Percentiles rank a stretch among this genome's conserved stretches.
These are phyloP conservation scores for Neurospora intermedia DNA, from an alignment of 495 filamentous ascomycete species.

Conservation along the genomic window DNA sequence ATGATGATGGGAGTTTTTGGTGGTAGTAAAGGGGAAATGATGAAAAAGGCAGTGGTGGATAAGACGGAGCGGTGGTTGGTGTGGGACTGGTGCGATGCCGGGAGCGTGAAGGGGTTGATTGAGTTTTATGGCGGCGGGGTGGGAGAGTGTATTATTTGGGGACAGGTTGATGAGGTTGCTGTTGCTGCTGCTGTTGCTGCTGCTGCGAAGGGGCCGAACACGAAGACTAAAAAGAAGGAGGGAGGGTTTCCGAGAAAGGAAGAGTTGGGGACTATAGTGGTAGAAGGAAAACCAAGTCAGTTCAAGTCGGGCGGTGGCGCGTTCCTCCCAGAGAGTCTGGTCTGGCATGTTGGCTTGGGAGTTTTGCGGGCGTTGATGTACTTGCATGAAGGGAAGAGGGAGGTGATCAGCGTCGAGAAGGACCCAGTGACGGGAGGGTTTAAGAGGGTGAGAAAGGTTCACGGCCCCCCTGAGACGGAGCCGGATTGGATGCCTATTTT, in stretches of 20 bases:
- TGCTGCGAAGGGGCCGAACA: too few relatives aligned
- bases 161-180: background rate
- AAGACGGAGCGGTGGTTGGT: slow-evolving; percentile 12
- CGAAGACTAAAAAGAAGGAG: background rate
- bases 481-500: slow-evolving; percentile 35
- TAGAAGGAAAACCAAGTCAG: background rate
- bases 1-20: background rate
- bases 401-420: slow-evolving; percentile 4
- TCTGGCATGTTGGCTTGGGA: slow-evolving; percentile 35
- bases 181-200: too few relatives aligned
- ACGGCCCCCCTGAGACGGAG: slow-evolving; percentile 5
- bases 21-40: too few relatives aligned
- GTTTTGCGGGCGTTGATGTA: slow-evolving; percentile 30
- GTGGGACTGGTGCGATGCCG: slow-evolving; percentile 33
- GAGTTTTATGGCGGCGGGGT: slow-evolving; percentile 1
- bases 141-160: background rate
- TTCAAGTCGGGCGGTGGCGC: background rate
- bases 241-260: background rate
- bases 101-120: slow-evolving; percentile 24
- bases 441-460: slow-evolving; percentile 2
- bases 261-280: background rate
- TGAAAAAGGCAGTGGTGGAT: background rate
- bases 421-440: background rate
- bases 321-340: slow-evolving; percentile 30
- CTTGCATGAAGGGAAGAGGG: slow-evolving; percentile 30